These are phyloP conservation scores for Dioscorea cayenensis DNA, from an alignment of 116 monocot species.

Conservation along the genomic window DNA sequence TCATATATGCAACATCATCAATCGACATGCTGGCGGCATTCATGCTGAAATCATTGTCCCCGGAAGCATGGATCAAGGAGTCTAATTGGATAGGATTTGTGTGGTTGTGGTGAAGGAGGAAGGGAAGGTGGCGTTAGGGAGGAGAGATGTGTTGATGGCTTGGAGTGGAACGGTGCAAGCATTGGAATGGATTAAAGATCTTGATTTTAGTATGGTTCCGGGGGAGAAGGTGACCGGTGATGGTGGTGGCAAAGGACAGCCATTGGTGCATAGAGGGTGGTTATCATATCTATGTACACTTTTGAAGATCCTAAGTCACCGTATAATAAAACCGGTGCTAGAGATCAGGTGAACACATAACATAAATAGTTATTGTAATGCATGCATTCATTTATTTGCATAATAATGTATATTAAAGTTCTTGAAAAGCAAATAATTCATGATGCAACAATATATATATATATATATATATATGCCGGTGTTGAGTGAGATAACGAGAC, in stretches of 20 bases:
- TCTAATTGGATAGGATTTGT: constrained; percentile 92
- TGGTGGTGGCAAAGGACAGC: neutral
- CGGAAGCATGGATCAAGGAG: constrained; percentile 54
- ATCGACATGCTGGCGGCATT: constrained; percentile 47
- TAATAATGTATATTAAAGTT: too few species aligned
- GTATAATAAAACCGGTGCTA: constrained; percentile 55
- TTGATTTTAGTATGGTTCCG: constrained; percentile 47
- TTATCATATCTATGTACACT: constrained; percentile 64
- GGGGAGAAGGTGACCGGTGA: constrained; percentile 11
- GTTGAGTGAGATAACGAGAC: too few species aligned
- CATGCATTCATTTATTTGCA: too few species aligned
- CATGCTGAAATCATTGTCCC: constrained; percentile 48
- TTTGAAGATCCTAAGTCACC: constrained; percentile 44
- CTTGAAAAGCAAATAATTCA: too few species aligned
- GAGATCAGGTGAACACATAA: constrained; percentile 42
- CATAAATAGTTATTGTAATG: too few species aligned
- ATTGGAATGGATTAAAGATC: constrained; percentile 60
- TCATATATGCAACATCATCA: constrained; percentile 77
- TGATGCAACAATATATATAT: too few species aligned
- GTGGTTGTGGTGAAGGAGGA: constrained; percentile 88
- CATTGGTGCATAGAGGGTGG: constrained; percentile 65
- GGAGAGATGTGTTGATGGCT: constrained; percentile 69
- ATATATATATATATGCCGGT: too few species aligned
- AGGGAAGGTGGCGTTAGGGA: constrained; percentile 47
- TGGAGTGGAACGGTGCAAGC: constrained; percentile 74